Percentiles rank a stretch among this genome's conserved stretches.
Conservation (phyloP, 1,284 basidiomycete genomes). For the Cryptococcus depauperatus region DNA sequence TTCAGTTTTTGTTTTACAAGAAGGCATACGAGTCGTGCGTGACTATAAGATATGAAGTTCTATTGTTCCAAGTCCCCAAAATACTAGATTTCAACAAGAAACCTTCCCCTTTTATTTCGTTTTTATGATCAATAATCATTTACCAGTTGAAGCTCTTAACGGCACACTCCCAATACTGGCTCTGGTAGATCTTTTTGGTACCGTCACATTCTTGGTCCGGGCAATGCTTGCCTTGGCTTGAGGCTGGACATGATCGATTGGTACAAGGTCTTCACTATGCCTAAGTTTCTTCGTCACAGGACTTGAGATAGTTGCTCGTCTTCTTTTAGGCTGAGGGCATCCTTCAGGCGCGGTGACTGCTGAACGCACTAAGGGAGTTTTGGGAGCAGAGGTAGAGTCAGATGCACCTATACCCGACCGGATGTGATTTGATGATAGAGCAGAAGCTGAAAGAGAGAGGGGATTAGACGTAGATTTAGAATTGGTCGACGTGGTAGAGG, state of each 20-base stretch:
- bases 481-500: conserved; percentile 13
- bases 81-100: too few species aligned
- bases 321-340: conserved; percentile 35
- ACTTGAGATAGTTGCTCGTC: conserved; percentile 30
- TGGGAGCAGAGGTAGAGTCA: conserved; percentile 2
- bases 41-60: too few species aligned
- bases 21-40: too few species aligned
- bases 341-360: conserved; percentile 32
- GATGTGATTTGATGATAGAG: conserved; percentile 7
- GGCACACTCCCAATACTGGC: conserved; percentile 16
- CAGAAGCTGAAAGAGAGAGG: conserved; percentile 12
- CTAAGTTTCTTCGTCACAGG: conserved; percentile 11
- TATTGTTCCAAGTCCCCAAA: background rate
- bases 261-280: too few species aligned
- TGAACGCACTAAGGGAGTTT: conserved; percentile 30
- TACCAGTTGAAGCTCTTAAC: background rate
- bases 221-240: too few species aligned
- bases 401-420: background rate
- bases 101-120: background rate
- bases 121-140: background rate
- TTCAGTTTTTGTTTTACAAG: too few species aligned
- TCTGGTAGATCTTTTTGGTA: conserved; percentile 14
- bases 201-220: conserved; percentile 4
- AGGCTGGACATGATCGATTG: too few species aligned
- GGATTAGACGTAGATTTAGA: conserved; percentile 30